Base-by-base conservation (phyloP, 2,329 filamentous ascomycete species). In the Fusarium haematococcum region DNA sequence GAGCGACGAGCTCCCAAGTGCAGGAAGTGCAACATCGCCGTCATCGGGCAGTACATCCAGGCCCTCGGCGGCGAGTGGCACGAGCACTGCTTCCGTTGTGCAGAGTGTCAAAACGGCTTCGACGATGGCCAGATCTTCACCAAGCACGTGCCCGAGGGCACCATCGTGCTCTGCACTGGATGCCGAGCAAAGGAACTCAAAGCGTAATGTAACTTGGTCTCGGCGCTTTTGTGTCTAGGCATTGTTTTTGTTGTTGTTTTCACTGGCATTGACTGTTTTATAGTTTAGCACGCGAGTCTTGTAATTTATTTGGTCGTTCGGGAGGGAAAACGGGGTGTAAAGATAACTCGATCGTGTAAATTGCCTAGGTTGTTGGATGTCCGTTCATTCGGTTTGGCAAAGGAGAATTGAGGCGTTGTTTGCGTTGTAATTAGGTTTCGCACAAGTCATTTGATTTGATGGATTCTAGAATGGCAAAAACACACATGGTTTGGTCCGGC, bases 1-100 rank as follows among this genome's bases (percentile, higher is more conserved):
- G 95, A 97, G 83, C 90, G 96, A 30, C 94, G 94, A 62, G 94
- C 93, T 14, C 93, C 95, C 54, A 97, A 97, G 84, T 99, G 97
- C 83, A 90, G 91, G 77, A 94, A 92, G 78, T 99, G 97, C 84
- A 91, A 91, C 78, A 91, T 89, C 79, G 93, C 95, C 10, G 95
- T 98, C 63, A 91, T 97, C 61, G 96, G 98, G 59, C 91, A 96
- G 80, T 97, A 98, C 68, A 91, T 99, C 23, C 92, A 93, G 80
- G 97, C 97, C 0, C 86, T 99, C 50, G 96, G 95, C 6, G 91
- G 91, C 14, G 96, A 98, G 85, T 99, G 97, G 95, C 97, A 99
- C 84, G 92, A 94, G 65, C 88, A 91, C 69, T 99, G 97, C 83
- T 99, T 99, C 85, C 91, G 92, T 65, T 99, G 97, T 81, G 88